These are phyloP conservation scores for Trypanosoma mega DNA, from an alignment of 208 protist genomes.

Conservation along the genomic window DNA sequence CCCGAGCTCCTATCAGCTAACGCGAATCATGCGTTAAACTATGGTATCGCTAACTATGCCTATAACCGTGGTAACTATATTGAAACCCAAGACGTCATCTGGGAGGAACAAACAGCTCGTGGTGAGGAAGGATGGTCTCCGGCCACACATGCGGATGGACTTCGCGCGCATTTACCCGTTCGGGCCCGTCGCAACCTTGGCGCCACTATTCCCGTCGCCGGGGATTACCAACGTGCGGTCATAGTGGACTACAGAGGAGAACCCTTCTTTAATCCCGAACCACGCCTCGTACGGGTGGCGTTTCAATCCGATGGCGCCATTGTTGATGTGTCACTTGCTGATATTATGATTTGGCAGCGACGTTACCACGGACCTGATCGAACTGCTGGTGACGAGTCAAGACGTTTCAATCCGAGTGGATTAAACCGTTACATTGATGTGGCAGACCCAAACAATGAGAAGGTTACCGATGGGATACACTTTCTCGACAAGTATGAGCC, in stretches of 20 bases:
- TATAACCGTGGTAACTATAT: conserved; percentile 91
- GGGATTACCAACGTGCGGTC: conserved; percentile 66
- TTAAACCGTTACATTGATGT: conserved; percentile 84
- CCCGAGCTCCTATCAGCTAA: conserved; percentile 54
- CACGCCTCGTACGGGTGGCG: conserved; percentile 66
- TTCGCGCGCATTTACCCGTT: conserved; percentile 65
- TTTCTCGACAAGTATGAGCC: conserved; percentile 88
- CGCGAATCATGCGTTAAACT: conserved; percentile 80
- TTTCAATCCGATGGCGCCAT: conserved; percentile 62
- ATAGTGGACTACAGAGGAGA: conserved; percentile 71
- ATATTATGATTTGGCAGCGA: conserved; percentile 86
- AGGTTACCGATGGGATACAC: conserved; percentile 46
- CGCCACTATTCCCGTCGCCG: conserved; percentile 21
- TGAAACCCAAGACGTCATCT: conserved; percentile 87
- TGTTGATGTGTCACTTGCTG: conserved; percentile 60
- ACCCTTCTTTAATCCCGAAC: conserved; percentile 88
- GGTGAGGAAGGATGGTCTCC: conserved; percentile 85
- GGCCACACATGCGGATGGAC: conserved; percentile 80
- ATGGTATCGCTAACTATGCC: conserved; percentile 70
- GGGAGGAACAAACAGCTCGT: conserved; percentile 70
- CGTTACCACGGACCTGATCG: conserved; percentile 83
- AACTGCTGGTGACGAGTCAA: conserved; percentile 72
- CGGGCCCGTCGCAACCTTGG: conserved; percentile 56
- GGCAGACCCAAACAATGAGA: conserved; percentile 72
- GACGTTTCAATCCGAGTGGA: conserved; percentile 56